Evolutionary conservation across 2,329 filamentous ascomycete genomes (phyloP).

Genomic region (Paradendryphiella salina): DNA sequence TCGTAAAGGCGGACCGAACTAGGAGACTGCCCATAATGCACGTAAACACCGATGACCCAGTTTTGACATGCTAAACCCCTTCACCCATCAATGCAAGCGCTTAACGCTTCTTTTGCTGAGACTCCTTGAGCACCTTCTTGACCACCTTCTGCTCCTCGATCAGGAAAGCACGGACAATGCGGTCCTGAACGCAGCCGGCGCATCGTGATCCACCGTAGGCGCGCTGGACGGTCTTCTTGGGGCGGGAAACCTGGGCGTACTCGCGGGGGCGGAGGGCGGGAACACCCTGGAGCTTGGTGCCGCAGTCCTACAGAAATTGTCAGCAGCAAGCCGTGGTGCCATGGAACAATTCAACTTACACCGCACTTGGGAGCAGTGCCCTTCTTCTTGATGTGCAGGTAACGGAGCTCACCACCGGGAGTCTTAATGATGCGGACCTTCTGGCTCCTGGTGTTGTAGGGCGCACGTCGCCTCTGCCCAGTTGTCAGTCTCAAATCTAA

Average conservation of each 20-base stretch:
- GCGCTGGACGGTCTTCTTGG: constrained; percentile 99
- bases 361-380: constrained; percentile 93
- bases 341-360: constrained; percentile 35
- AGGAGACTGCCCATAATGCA: constrained; percentile 49
- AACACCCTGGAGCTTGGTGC: constrained; percentile 94
- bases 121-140: constrained; percentile 99
- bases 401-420: constrained; percentile 90
- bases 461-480: constrained; percentile 58
- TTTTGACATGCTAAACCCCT: constrained; percentile 43
- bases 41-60: constrained; percentile 48
- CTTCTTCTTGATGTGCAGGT: constrained; percentile 99
- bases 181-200: constrained; percentile 97
- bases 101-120: constrained; percentile 72
- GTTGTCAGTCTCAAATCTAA: constrained; percentile 35
- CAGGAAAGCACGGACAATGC: constrained; percentile 96
- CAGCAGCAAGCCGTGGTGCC: constrained; percentile 12
- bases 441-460: constrained; percentile 98
- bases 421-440: constrained; percentile 78
- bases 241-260: constrained; percentile 95
- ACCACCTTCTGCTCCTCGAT: constrained; percentile 99
- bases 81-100: constrained; percentile 29
- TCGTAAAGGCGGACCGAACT: constrained; percentile 46
- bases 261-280: constrained; percentile 97
- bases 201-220: constrained; percentile 97
- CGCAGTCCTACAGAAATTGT: constrained; percentile 76